Evolutionary conservation across 2,329 filamentous ascomycete genomes (phyloP), one percentile per base, ranked within the genome.

Genomic region (Juglanconis juglandina): DNA sequence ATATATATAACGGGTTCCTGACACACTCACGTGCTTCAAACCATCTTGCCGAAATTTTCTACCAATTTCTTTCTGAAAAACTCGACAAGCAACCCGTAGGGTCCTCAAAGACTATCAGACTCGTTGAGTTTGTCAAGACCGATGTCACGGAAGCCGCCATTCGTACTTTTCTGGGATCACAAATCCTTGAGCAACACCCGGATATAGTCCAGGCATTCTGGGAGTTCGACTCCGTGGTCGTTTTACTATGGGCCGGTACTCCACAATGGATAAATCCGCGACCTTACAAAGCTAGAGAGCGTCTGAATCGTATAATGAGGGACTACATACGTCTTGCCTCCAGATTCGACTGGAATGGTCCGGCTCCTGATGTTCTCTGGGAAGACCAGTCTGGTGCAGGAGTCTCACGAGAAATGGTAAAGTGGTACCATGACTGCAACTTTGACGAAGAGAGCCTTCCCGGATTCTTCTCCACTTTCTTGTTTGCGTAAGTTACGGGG

Each of bases 361-460:
- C 46, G 2, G 63, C 52, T 13, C 47, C 55, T 4, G 56, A 63
- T 30, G 41, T 44, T 7, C 60, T 62, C 13, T 68, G 65, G 66
- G 64, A 68, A 39, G 61, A 64, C 6, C 49, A 57, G 1, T 67
- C 63, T 34, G 67, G 67, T 11, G 47, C 64, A 17, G 44, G 64
- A 14, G 56, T 60, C 47, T 17, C 32, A 5, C 34, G 67, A n/a
- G 56, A 62, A 46, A 39, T 56, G 35, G 9, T 53, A 9, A 63
- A 50, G 53, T 65, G 55, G 44, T 39, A 58, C 7, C 61, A 51
- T 17, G 55, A 63, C 10, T 24, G 11, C 53, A 56, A 34, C 42
- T 60, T 57, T 53, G 50, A 56, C 33, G 13, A 32, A 14, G 35
- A 44, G 32, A 39, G 44, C 46, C 5, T 32, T 49, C 50, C 52